A percentile compares a stretch with the other conserved stretches of the same genome.
phyloP scores from a whole-genome alignment of 2,329 filamentous ascomycete species.

The Fusarium mundagurra region DNA sequence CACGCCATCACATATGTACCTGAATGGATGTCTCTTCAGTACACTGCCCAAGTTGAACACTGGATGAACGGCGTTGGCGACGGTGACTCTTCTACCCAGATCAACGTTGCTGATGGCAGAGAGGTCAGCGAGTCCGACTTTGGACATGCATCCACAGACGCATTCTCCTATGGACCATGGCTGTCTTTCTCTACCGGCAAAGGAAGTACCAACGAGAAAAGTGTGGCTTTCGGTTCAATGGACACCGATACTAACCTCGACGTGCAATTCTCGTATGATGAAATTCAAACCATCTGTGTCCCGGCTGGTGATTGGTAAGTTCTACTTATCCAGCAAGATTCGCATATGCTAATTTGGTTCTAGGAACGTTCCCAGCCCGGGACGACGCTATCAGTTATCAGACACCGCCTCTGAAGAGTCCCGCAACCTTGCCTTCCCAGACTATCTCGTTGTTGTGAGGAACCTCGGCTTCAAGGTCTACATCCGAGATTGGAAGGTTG shows the following conservation, averaged over 20 bases:
- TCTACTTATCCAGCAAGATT: accelerated
- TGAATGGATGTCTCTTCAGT: slow-evolving; percentile 19
- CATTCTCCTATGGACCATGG: slow-evolving; percentile 29
- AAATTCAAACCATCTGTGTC: slow-evolving; percentile 26
- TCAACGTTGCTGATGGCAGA: slow-evolving; percentile 21
- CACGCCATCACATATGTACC: slow-evolving; percentile 32
- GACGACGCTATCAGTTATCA: slow-evolving; percentile 20
- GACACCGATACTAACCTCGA: slow-evolving; percentile 24
- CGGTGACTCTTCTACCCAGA: slow-evolving; percentile 16
- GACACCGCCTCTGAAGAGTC: slow-evolving; percentile 23
- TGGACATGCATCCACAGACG: slow-evolving; percentile 24
- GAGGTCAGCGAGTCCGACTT: slow-evolving; percentile 28
- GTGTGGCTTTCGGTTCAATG: slow-evolving; percentile 5
- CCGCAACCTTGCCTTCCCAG: slow-evolving; percentile 31
- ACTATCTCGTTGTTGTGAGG: slow-evolving; percentile 28
- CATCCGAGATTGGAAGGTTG: slow-evolving; percentile 3
- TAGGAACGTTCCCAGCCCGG: slow-evolving; percentile 34
- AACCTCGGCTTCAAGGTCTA: slow-evolving; percentile 31
- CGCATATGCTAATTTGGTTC: background rate
- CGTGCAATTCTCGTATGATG: slow-evolving; percentile 32
- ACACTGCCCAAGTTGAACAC: slow-evolving; percentile 23
- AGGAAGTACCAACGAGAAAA: slow-evolving; percentile 4
- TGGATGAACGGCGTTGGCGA: slow-evolving; percentile 34
- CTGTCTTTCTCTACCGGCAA: slow-evolving; percentile 11
- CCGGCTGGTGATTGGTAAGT: slow-evolving; percentile 26